These are phyloP conservation scores for Apiotrichum gamsii DNA, from an alignment of 1,284 basidiomycete genomes.

Conservation along the genomic window DNA sequence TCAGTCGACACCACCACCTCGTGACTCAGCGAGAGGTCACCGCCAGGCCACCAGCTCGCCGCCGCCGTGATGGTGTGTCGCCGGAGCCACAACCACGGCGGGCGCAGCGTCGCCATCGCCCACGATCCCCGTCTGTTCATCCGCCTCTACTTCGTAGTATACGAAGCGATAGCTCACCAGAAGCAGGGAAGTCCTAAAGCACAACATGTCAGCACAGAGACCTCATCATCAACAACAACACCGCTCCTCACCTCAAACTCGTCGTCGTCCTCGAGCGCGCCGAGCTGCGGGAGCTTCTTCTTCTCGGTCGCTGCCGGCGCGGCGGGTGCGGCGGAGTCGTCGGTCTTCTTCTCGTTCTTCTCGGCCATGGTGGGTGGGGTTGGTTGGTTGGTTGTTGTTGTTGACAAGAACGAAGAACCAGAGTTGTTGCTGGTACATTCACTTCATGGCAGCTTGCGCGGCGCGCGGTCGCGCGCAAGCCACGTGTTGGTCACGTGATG, in stretches of 20 bases:
- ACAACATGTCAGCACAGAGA: neutral
- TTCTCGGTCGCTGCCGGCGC: constrained; percentile 19
- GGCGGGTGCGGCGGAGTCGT: constrained; percentile 1
- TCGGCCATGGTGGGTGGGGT: constrained; percentile 10
- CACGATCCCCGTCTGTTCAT: too few species aligned
- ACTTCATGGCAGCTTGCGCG: too few species aligned
- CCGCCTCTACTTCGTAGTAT: too few species aligned
- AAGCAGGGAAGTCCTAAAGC: constrained; percentile 3
- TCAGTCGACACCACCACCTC: too few species aligned
- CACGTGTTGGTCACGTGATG: too few species aligned
- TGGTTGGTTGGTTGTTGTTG: constrained; percentile 1
- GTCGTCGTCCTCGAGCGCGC: constrained; percentile 49
- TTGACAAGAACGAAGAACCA: neutral
- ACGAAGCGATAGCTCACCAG: constrained; percentile 2
- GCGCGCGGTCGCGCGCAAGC: too few species aligned
- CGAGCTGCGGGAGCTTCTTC: constrained; percentile 45
- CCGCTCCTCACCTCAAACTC: constrained; percentile 47
- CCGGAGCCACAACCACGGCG: too few species aligned
- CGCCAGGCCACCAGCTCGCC: too few species aligned
- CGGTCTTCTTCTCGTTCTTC: constrained; percentile 14
- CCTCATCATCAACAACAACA: neutral
- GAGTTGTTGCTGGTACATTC: neutral
- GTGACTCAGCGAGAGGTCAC: too few species aligned
- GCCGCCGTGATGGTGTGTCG: too few species aligned
- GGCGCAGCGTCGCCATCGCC: too few species aligned